Conservation (phyloP, 2,329 filamentous ascomycete genomes). For the Trichoderma pleuroti region DNA sequence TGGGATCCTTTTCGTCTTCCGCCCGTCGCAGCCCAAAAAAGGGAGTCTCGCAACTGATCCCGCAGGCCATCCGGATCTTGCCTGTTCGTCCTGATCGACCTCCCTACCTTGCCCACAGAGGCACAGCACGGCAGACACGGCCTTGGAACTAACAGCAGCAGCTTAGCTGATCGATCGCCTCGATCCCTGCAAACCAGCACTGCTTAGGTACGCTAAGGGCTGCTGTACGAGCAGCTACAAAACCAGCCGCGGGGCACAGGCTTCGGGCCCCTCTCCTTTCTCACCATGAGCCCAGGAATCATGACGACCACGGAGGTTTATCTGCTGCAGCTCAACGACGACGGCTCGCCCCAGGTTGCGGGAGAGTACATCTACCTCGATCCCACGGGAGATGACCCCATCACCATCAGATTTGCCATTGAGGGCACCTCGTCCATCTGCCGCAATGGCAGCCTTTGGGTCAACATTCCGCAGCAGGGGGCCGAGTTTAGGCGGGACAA, state of each 20-base stretch:
- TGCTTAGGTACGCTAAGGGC: conserved; percentile 8
- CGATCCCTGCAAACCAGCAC: not conserved
- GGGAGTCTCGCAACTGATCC: not conserved
- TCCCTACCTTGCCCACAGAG: not conserved
- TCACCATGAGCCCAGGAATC: conserved; percentile 55
- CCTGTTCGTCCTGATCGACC: not conserved
- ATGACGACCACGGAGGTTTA: conserved; percentile 73
- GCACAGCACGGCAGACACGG: no score
- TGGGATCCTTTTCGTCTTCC: not conserved
- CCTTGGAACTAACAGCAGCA: not conserved
- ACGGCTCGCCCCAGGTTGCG: conserved; percentile 84
- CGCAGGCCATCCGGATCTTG: not conserved
- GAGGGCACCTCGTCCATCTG: conserved; percentile 96
- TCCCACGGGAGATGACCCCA: conserved; percentile 66
- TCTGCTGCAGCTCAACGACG: conserved; percentile 84
- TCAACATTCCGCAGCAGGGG: conserved; percentile 83
- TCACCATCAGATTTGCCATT: conserved; percentile 82
- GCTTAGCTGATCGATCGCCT: not conserved
- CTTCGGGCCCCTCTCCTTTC: conserved; percentile 25
- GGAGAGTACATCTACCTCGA: conserved; percentile 91
- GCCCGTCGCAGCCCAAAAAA: conserved; percentile 1
- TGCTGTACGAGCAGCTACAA: conserved; percentile 14
- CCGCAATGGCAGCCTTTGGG: conserved; percentile 89
- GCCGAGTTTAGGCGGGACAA: conserved; percentile 70
- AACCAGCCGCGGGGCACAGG: conserved; percentile 22